Evolutionary conservation across 106 monocot species (phyloP), one percentile per base, ranked within the genome.

Genomic region (Platanthera guangdongensis): DNA sequence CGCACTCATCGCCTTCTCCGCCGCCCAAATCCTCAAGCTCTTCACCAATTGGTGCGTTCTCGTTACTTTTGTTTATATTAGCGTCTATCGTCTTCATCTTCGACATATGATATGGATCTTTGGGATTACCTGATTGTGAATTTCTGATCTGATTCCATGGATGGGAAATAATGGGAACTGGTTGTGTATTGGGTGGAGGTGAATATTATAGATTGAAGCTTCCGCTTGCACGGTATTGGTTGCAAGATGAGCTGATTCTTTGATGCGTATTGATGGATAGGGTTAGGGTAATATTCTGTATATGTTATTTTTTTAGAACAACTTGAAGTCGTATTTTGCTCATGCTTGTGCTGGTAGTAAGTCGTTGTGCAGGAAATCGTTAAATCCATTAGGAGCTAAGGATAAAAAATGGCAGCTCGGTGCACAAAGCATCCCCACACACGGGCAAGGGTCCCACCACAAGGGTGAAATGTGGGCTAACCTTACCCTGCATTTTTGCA

Each of bases 11-110:
- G 89, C 89, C 39, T 89, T 85, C 55, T 81, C 81, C 28, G 70
- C 84, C 22, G 89, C 89, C 51, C 89, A 89, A 51, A 82, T 89
- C 74, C 89, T 89, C 63, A 89, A 89, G 75, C 32, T 89, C 79
- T 86, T 89, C 77, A 89, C 89, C 45, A 83, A 79, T 51, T 89
- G 89, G 89, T 89, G 45, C 77, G 76, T 51, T 51, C 19, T 19
- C 22, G 49, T 48, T 71, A n/a, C 16, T 71, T 71, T 71, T 49
- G 1, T 71, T 18, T 19, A 7, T 50, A 6, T 9, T 13, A 48
- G n/a, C 9, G 2, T 8, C 1, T 71, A 16, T 2, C 9, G 13
- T 68, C 22, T 46, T 68, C 3, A 39, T 68, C 68, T 68, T 28
- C 28, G 70, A 47, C 13, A 16, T 70, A 5, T 6, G 16, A 9